Base-by-base conservation (phyloP, 1,139 yeast genomes). In the Hyphopichia wangnamkhiaoensis region DNA sequence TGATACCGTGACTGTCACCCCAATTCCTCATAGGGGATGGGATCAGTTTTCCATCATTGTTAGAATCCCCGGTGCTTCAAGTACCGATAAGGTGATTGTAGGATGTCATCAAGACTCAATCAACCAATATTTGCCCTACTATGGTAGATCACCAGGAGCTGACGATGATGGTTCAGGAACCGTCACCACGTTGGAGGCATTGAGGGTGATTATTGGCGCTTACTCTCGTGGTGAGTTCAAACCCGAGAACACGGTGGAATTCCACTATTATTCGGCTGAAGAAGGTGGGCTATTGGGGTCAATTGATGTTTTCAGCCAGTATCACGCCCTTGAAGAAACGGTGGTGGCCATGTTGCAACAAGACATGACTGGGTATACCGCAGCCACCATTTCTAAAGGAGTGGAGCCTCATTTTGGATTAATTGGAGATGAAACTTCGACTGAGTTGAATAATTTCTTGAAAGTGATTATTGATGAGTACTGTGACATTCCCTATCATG, bases 151-250 rank as follows among this genome's bases (percentile, higher is more conserved):
- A 0, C 98, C 98, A 1, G 98, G 98, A 5, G 97, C 96, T 3
- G 98, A 91, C 59, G 98, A 91, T 54, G 89, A 91, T 59, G 96
- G 96, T 1, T 81, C 93, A 3, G 98, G 98, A 7, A 83, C 91
- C 3, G 82, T 84, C 6, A 85, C 96, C 3, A 76, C 77, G 31
- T 64, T 89, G 41, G 96, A 90, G 58, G 81, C 90, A 0, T 74
- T 90, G 52, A 76, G 94, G 44, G 61, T 86, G 9, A 63, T 86
- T 31, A 61, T 76, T 14, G 68, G 65, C 17, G 62, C 59, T 9
- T 60, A 62, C 38, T 52, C 50, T 18, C 42, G 54, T 10, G 79
- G 74, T 0, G 43, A 47, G 0, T 73, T 79, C 49, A 55, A 62
- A 41, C 91, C 93, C 3, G 66, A 74, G 42, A 87, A 89, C 60